Evolutionary conservation across 108 stramenopile genomes (phyloP), one percentile per base, ranked within the genome.

Genomic region (Nitzschia sp.): DNA sequence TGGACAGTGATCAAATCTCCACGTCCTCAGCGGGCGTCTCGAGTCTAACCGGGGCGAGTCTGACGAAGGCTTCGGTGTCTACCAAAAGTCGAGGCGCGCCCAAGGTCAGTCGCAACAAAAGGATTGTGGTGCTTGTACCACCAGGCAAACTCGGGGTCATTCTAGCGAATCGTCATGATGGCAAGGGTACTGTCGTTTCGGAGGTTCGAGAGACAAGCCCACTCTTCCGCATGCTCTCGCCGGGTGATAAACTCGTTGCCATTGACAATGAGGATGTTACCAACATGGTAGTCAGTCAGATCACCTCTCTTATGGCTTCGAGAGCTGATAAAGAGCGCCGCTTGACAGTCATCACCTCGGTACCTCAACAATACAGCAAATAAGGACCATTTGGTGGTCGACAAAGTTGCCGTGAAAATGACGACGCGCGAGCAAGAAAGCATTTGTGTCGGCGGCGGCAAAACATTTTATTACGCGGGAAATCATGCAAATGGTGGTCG

Each of bases 131-230:
- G 0, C 27, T 77, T 1, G 85, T 84, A 6, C 90, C 90, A 31
- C 81, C 87, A 0, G 90, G 90, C 15, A 88, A 86, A 60, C 71
- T 91, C 29, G 90, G 90, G 28, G 77, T 91, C 30, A 81, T 91
- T 59, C 83, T 91, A 11, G 77, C 85, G 24, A 84, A 86, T 55
- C 84, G 68, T 24, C 66, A 72, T 53, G 77, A 75, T 71, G 80
- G 84, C 4, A 75, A 64, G 15, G 84, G 84, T 2, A 81, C 80
- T 0, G 62, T 81, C 2, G 71, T 85, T 15, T 34, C 77, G 21
- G 74, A 81, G 54, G 66, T 85, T 21, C 76, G 72, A 33, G 35
- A 32, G 5, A 27, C 46, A 13, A 78, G 77, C 33, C 36, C 63
- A 29, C 59, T 85, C 36, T 24, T 63, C 18, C 72, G 77, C 0